Evolutionary conservation across 352 stramenopile species (phyloP).

Genomic region (Pythium aquatile): DNA sequence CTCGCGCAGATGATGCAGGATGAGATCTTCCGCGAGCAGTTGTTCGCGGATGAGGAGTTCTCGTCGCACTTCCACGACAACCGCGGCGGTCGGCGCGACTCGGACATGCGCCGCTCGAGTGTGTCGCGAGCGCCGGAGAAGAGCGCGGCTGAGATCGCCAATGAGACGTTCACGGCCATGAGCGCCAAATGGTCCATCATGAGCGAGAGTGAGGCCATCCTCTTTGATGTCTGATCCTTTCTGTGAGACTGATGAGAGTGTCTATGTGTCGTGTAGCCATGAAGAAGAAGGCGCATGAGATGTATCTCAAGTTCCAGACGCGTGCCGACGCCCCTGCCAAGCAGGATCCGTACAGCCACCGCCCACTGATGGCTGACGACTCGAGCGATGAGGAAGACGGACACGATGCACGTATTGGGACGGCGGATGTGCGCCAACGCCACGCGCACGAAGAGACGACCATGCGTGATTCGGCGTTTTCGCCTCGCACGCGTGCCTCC

Average conservation of each 20-base stretch:
- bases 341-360: conserved; percentile 71
- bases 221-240: too few relatives aligned
- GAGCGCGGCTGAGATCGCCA: conserved; percentile 66
- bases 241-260: too few relatives aligned
- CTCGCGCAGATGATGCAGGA: conserved; percentile 83
- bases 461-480: conserved; percentile 22
- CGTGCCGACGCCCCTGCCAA: conserved; percentile 43
- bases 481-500: conserved; percentile 27
- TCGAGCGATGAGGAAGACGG: conserved; percentile 72
- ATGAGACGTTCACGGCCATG: conserved; percentile 65
- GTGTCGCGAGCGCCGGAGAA: conserved; percentile 47
- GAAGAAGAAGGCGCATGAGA: conserved; percentile 78
- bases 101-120: conserved; percentile 21
- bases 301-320: conserved; percentile 84
- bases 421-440: conserved; percentile 40
- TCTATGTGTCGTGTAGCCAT: conserved; percentile 38
- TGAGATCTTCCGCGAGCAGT: conserved; percentile 77
- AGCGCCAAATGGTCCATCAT: conserved; percentile 71
- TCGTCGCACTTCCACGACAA: conserved; percentile 60
- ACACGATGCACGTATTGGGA: conserved; percentile 17
- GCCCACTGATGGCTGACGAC: conserved; percentile 65
- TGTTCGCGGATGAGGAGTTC: conserved; percentile 71
- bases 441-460: conserved; percentile 29
- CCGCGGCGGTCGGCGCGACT: conserved; percentile 4
- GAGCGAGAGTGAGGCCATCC: conserved; percentile 39